Conservation (phyloP, 169 alveolate genomes). For the Ophryocystis elektroscirrha region DNA sequence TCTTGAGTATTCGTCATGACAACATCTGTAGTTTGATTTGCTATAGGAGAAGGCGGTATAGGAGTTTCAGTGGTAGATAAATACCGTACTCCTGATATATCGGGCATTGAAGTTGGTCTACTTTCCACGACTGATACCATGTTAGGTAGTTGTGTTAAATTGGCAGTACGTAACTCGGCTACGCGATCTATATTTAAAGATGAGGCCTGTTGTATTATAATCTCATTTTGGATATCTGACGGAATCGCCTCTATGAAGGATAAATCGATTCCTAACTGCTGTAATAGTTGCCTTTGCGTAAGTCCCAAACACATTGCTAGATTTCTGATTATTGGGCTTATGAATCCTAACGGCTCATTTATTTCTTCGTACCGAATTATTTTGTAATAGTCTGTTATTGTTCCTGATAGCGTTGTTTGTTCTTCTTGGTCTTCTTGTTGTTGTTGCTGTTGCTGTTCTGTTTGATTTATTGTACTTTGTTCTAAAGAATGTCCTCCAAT, state of each 20-base stretch:
- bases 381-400: neutral
- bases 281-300: slow-evolving; percentile 11
- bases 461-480: neutral
- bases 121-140: no score
- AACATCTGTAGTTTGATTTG: no score
- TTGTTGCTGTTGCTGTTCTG: neutral
- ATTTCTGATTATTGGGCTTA: neutral
- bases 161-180: slow-evolving; percentile 9
- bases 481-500: no score
- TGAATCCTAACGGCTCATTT: neutral
- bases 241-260: slow-evolving; percentile 26
- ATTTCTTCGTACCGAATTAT: neutral
- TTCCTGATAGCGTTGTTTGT: neutral
- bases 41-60: no score
- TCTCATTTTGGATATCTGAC: slow-evolving; percentile 19
- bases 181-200: slow-evolving; percentile 10
- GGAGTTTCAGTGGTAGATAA: no score
- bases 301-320: slow-evolving; percentile 13
- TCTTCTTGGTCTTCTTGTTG: neutral
- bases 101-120: no score
- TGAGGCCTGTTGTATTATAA: slow-evolving; percentile 16
- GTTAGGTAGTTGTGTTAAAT: no score
- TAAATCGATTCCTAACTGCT: slow-evolving; percentile 27
- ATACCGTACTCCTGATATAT: no score
- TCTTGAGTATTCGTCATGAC: no score